Conservation (phyloP, 441 rosid genomes). For the Francoa sonchifolia region DNA sequence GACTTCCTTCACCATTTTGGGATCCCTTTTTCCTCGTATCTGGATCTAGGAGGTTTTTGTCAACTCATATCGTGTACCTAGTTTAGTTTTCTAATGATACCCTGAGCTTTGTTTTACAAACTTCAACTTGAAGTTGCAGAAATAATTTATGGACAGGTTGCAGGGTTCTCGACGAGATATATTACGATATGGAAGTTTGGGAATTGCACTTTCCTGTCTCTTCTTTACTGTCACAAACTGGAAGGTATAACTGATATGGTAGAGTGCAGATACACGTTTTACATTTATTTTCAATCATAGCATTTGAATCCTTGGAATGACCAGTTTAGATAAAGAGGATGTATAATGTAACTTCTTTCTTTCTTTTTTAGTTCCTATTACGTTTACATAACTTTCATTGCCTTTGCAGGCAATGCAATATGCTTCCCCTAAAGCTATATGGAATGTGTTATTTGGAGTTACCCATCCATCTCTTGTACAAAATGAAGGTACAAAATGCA, state of each 20-base stretch:
- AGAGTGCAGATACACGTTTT: not conserved
- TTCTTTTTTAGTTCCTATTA: not conserved
- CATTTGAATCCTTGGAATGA: not conserved
- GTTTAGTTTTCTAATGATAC: constrained; percentile 10
- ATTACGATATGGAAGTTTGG: constrained; percentile 82
- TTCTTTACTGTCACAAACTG: constrained; percentile 45
- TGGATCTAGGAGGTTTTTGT: constrained; percentile 7
- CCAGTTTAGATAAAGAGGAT: not conserved
- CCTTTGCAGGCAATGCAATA: constrained; percentile 76
- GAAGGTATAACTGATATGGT: constrained; percentile 42
- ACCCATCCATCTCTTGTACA: constrained; percentile 37
- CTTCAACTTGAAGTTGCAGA: constrained; percentile 54
- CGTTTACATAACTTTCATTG: not conserved
- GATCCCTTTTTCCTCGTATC: not conserved
- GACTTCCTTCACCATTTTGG: constrained; percentile 1
- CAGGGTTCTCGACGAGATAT: constrained; percentile 84
- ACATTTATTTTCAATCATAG: constrained; percentile 8
- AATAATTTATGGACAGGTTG: constrained; percentile 82
- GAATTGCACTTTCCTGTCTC: constrained; percentile 63
- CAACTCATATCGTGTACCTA: constrained; percentile 3
- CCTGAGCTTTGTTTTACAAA: constrained; percentile 8
- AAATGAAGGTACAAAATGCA: constrained; percentile 40
- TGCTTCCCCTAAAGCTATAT: constrained; percentile 80
- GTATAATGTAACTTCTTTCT: not conserved
- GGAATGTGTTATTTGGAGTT: constrained; percentile 67